A percentile compares a stretch with the other conserved stretches of the same genome.
Evolutionary conservation across 2,329 filamentous ascomycete species (phyloP).

Genomic region (Xylariaceae sp.): DNA sequence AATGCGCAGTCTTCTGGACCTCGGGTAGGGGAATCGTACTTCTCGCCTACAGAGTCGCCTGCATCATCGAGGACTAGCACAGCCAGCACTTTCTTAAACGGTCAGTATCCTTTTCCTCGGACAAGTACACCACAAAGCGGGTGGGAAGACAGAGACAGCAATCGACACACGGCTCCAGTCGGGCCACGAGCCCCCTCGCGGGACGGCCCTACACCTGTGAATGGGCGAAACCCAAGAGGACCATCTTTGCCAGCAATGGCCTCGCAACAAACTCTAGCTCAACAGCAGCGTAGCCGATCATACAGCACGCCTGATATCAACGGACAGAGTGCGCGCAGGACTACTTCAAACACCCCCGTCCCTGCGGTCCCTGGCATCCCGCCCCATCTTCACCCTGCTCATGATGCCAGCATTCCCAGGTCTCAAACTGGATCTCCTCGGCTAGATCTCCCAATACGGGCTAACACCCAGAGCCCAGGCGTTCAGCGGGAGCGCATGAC

Average conservation of each 20-base stretch:
- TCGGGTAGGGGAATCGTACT: constrained; percentile 82
- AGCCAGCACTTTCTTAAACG: constrained; percentile 75
- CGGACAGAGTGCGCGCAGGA: constrained; percentile 63
- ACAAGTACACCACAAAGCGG: constrained; percentile 70
- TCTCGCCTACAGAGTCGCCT: constrained; percentile 86
- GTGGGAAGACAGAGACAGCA: constrained; percentile 76
- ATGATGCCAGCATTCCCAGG: constrained; percentile 71
- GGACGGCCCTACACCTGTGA: constrained; percentile 71
- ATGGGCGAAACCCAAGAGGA: constrained; percentile 72
- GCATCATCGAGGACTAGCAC: constrained; percentile 77
- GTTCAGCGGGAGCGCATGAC: constrained; percentile 65
- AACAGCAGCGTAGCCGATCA: constrained; percentile 80
- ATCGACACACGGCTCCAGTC: constrained; percentile 87
- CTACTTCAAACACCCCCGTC: constrained; percentile 62
- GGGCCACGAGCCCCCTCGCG: constrained; percentile 82
- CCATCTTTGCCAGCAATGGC: constrained; percentile 80
- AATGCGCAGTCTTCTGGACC: constrained; percentile 65
- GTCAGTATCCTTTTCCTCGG: constrained; percentile 73
- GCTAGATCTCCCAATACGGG: constrained; percentile 69
- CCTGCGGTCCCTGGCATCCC: constrained; percentile 81
- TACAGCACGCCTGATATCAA: constrained; percentile 97
- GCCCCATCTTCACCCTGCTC: constrained; percentile 67
- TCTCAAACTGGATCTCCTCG: constrained; percentile 84
- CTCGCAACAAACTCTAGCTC: constrained; percentile 57
- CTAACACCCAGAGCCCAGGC: constrained; percentile 74